These are phyloP conservation scores for Leccinum imitatum DNA, from an alignment of 768 basidiomycete genomes.

Conservation along the genomic window DNA sequence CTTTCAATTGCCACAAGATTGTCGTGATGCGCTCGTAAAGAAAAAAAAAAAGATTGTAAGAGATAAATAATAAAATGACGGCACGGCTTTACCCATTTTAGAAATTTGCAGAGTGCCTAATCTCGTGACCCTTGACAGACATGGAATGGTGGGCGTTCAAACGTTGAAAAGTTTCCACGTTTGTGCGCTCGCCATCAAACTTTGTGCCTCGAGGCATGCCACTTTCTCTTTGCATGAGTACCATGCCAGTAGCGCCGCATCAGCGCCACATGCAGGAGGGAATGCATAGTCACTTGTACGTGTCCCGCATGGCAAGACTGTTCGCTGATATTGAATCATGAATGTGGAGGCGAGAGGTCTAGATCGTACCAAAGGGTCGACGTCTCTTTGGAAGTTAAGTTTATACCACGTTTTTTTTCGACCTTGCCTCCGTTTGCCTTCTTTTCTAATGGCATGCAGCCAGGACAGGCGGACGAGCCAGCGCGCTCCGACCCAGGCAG, in stretches of 20 bases:
- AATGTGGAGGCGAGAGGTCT: slow-evolving; percentile 7
- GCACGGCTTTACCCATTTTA: slow-evolving; percentile 12
- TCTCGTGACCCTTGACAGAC: slow-evolving; percentile 17
- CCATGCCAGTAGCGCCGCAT: slow-evolving; percentile 7
- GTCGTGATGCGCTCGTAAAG: slow-evolving; percentile 6
- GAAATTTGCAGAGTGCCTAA: neutral
- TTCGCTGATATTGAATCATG: slow-evolving; percentile 17
- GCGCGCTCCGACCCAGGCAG: neutral
- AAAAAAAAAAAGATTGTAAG: neutral
- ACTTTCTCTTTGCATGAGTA: slow-evolving; percentile 1
- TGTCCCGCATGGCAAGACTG: neutral
- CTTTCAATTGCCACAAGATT: slow-evolving; percentile 2
- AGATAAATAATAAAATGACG: slow-evolving; percentile 1
- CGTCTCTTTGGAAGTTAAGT: neutral
- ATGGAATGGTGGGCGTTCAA: slow-evolving; percentile 3
- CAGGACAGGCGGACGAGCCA: slow-evolving; percentile 8
- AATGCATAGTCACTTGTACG: slow-evolving; percentile 1
- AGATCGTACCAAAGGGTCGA: neutral
- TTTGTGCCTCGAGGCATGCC: slow-evolving; percentile 28
- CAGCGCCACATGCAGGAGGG: slow-evolving; percentile 20
- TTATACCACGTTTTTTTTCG: neutral
- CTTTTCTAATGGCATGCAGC: neutral
- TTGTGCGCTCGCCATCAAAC: slow-evolving; percentile 25
- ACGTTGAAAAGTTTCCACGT: slow-evolving; percentile 1
- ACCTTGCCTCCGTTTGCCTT: neutral